Evolutionary conservation across 495 filamentous ascomycete species (phyloP).

Genomic region (Penicillium coprophilum): DNA sequence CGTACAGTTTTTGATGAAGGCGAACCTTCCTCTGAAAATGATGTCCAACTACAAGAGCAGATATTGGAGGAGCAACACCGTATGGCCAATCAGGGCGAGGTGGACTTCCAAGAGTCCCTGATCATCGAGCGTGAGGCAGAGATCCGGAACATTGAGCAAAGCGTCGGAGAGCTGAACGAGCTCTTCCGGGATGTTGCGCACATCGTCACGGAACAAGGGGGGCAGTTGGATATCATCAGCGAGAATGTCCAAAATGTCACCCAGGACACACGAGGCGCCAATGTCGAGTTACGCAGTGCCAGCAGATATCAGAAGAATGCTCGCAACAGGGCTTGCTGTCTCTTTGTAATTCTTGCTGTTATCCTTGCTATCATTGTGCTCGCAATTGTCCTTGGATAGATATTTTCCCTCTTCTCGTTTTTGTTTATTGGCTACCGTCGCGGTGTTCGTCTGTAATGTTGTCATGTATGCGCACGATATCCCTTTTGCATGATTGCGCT

Average conservation of each 20-base stretch:
- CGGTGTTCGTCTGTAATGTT: slow-evolving; percentile 7
- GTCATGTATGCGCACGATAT: slow-evolving; percentile 32
- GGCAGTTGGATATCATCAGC: slow-evolving; percentile 81
- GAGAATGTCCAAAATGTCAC: slow-evolving; percentile 81
- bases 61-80: slow-evolving; percentile 77
- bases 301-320: slow-evolving; percentile 91
- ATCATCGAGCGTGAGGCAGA: slow-evolving; percentile 95
- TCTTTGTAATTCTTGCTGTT: slow-evolving; percentile 86
- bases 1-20: slow-evolving; percentile 68
- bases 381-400: slow-evolving; percentile 69
- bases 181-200: slow-evolving; percentile 95
- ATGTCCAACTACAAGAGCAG: slow-evolving; percentile 56
- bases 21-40: slow-evolving; percentile 32
- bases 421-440: slow-evolving; percentile 8
- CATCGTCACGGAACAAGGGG: slow-evolving; percentile 93
- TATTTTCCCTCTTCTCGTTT: slow-evolving; percentile 1
- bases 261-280: slow-evolving; percentile 77
- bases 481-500: slow-evolving; percentile 29
- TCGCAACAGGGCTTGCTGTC: slow-evolving; percentile 85
- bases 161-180: slow-evolving; percentile 92
- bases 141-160: slow-evolving; percentile 96
- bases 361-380: slow-evolving; percentile 86
- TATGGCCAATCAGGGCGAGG: slow-evolving; percentile 88
- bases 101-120: slow-evolving; percentile 94
- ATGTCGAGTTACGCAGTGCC: slow-evolving; percentile 77